Evolutionary conservation across 768 basidiomycete species (phyloP).

Genomic region (Lyophyllum shimeji): DNA sequence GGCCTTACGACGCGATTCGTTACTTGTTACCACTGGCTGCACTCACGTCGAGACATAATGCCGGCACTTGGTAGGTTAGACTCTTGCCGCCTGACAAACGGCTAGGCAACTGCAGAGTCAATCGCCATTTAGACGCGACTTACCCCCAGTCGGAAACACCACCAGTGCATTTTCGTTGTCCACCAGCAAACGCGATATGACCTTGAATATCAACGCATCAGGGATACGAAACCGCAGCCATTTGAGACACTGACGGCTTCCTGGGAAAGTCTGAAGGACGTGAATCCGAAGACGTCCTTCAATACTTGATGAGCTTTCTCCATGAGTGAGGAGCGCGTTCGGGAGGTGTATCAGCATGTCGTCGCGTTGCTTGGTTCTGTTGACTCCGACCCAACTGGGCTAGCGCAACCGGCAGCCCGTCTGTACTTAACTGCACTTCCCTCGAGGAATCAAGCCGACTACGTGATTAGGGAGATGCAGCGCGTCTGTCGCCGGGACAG

Average conservation of each 20-base stretch:
- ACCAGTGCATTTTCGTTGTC: slow-evolving; percentile 14
- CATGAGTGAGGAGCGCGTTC: slow-evolving; percentile 3
- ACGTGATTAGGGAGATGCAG: not conserved
- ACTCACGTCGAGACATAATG: slow-evolving; percentile 15
- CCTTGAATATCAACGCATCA: not conserved
- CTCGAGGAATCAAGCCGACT: not conserved
- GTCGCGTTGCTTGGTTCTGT: slow-evolving; percentile 5
- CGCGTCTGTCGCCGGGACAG: not conserved
- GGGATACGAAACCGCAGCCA: not conserved
- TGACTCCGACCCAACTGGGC: not conserved
- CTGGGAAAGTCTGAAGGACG: slow-evolving; percentile 10
- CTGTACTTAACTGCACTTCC: not conserved
- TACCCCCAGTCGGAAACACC: slow-evolving; percentile 18
- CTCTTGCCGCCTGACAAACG: slow-evolving; percentile 28
- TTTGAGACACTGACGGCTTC: slow-evolving; percentile 1
- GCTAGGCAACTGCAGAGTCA: not conserved
- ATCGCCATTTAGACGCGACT: not conserved
- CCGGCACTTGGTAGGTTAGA: slow-evolving; percentile 17
- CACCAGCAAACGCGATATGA: slow-evolving; percentile 12
- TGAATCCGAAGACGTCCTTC: slow-evolving; percentile 12
- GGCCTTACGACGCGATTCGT: not conserved
- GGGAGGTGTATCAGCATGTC: not conserved
- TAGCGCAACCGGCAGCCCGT: too few species aligned
- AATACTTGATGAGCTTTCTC: slow-evolving; percentile 12
- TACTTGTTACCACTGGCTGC: not conserved